Evolutionary conservation across 495 filamentous ascomycete species (phyloP).

Genomic region (Aspergillus bertholletiae): DNA sequence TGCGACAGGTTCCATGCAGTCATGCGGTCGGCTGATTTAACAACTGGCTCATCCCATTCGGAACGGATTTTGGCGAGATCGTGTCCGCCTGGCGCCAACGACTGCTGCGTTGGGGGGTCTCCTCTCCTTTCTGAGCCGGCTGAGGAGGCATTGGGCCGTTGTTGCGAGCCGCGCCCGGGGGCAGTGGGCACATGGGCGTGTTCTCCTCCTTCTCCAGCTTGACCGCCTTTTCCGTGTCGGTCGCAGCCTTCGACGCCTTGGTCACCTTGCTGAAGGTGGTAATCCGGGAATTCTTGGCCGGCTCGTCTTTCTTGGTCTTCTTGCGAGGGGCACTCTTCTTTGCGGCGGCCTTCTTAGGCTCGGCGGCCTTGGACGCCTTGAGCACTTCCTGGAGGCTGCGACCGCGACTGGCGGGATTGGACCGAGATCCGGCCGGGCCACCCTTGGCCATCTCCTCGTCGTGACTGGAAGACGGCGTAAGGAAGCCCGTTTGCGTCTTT

Average conservation of each 20-base stretch:
- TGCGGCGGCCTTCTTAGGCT: slow-evolving; percentile 18
- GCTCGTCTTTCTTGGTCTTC: slow-evolving; percentile 19
- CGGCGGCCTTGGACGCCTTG: slow-evolving; percentile 23
- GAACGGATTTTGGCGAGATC: slow-evolving; percentile 34
- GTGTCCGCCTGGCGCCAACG: slow-evolving; percentile 24
- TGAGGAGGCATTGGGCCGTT: slow-evolving; percentile 34
- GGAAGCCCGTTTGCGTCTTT: slow-evolving; percentile 45
- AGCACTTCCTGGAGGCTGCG: slow-evolving; percentile 28
- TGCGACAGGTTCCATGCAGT: background rate
- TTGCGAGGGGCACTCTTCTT: slow-evolving; percentile 20
- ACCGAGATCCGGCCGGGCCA: slow-evolving; percentile 12
- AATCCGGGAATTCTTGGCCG: slow-evolving; percentile 31
- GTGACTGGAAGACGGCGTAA: slow-evolving; percentile 58
- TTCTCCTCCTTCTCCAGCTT: slow-evolving; percentile 24
- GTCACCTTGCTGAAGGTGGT: slow-evolving; percentile 37
- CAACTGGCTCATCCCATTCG: slow-evolving; percentile 35
- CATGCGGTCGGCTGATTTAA: slow-evolving; percentile 23
- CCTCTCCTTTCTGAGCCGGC: slow-evolving; percentile 16
- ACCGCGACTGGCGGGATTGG: slow-evolving; percentile 31
- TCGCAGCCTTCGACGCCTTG: slow-evolving; percentile 27
- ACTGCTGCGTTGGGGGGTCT: slow-evolving; percentile 13
- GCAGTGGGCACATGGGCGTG: slow-evolving; percentile 38
- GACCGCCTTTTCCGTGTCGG: slow-evolving; percentile 16
- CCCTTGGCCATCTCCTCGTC: slow-evolving; percentile 31
- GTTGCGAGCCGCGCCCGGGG: slow-evolving; percentile 37